Evolutionary conservation across 2,329 filamentous ascomycete genomes (phyloP).

Genomic region (Nannizziopsis arthrosporioides): DNA sequence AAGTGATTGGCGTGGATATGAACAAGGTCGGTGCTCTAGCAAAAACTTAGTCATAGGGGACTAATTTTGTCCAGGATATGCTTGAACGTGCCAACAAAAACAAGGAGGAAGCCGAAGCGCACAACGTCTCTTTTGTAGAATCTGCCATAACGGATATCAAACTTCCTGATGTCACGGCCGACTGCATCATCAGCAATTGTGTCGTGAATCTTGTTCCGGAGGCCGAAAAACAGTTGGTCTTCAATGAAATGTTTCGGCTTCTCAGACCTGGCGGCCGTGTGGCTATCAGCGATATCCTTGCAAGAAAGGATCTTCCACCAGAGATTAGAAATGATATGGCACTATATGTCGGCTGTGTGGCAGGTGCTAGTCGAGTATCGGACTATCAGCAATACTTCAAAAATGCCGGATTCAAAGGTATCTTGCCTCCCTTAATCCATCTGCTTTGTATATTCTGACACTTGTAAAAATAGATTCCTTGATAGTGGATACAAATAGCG

Average conservation of each 20-base stretch:
- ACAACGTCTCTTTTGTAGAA: slow-evolving; percentile 44
- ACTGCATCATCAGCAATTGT: slow-evolving; percentile 54
- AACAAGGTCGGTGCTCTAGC: slow-evolving; percentile 35
- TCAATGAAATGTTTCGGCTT: slow-evolving; percentile 47
- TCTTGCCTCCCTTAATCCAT: not conserved
- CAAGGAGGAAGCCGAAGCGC: slow-evolving; percentile 26
- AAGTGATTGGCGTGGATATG: slow-evolving; percentile 49
- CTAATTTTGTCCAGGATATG: slow-evolving; percentile 39
- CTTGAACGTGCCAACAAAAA: slow-evolving; percentile 40
- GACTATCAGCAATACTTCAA: slow-evolving; percentile 44
- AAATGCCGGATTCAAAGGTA: slow-evolving; percentile 42
- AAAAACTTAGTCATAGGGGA: not conserved
- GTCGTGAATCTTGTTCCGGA: slow-evolving; percentile 49
- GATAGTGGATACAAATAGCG: slow-evolving; percentile 37
- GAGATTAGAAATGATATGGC: slow-evolving; percentile 40
- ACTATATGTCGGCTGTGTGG: slow-evolving; percentile 50
- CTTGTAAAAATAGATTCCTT: slow-evolving; percentile 27
- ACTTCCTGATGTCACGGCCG: slow-evolving; percentile 33
- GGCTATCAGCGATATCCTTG: slow-evolving; percentile 50
- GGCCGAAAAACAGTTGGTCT: slow-evolving; percentile 43
- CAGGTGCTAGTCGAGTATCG: slow-evolving; percentile 43
- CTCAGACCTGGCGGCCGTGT: slow-evolving; percentile 47
- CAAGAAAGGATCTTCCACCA: slow-evolving; percentile 39
- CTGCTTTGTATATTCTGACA: not conserved
- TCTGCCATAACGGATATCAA: slow-evolving; percentile 42